A percentile compares a stretch with the other conserved stretches of the same genome.
Conservation (phyloP, 169 alveolate species). For the Plasmodium falciparum region DNA sequence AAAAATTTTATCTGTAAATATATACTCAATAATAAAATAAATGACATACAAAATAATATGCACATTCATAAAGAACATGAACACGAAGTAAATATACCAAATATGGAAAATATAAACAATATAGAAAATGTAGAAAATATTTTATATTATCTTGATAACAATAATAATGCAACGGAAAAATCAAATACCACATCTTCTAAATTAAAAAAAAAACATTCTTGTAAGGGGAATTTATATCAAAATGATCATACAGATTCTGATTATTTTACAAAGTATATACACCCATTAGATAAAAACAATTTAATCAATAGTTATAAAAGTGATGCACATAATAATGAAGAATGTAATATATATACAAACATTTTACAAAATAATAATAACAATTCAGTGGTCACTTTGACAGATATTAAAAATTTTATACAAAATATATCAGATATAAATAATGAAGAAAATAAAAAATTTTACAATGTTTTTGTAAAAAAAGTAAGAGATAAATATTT, state of each 20-base stretch:
- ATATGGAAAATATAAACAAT: no score
- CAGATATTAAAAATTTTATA: conserved; percentile 9
- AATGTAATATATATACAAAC: not conserved
- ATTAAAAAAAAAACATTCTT: no score
- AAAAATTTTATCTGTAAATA: not conserved
- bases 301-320: not conserved
- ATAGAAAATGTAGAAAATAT: no score
- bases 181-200: no score
- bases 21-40: conserved; percentile 6
- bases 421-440: conserved; percentile 10
- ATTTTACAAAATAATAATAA: no score
- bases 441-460: conserved; percentile 1
- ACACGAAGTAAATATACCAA: not conserved
- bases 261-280: no score
- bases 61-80: conserved; percentile 1
- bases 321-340: not conserved
- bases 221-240: no score
- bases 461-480: conserved; percentile 1
- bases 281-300: not conserved
- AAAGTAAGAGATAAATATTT: not conserved
- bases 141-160: no score
- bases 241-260: no score
- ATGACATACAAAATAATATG: conserved; percentile 3
- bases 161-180: no score
- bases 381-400: not conserved